Evolutionary conservation across 169 alveolate genomes (phyloP).

Genomic region (Plasmodium berghei): DNA sequence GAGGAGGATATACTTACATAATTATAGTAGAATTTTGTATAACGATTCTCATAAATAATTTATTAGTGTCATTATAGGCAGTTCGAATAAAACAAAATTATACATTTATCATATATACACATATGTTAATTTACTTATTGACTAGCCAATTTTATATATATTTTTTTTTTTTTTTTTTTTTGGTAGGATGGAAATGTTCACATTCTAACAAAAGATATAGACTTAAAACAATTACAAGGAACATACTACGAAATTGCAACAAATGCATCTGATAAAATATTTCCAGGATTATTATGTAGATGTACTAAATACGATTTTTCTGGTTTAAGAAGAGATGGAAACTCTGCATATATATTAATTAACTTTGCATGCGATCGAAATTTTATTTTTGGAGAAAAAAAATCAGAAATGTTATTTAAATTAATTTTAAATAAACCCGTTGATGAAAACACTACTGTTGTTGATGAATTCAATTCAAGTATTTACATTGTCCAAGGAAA

Average conservation of each 20-base stretch:
- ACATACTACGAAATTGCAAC: conserved; percentile 67
- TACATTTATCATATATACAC: too few species aligned
- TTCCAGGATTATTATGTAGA: conserved; percentile 72
- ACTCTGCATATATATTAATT: conserved; percentile 11
- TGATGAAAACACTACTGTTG: conserved; percentile 49
- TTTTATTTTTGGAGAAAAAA: conserved; percentile 40
- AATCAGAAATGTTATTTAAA: conserved; percentile 50
- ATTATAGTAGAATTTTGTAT: too few species aligned
- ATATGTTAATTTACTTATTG: too few species aligned
- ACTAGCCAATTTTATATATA: too few species aligned
- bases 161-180: conserved; percentile 25
- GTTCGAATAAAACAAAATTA: too few species aligned
- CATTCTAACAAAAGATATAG: conserved; percentile 46
- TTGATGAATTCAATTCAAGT: conserved; percentile 55
- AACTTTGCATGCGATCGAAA: conserved; percentile 56
- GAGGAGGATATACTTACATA: too few species aligned
- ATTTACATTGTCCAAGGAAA: conserved; percentile 42
- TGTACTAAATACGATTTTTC: conserved; percentile 70
- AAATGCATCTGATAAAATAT: conserved; percentile 61
- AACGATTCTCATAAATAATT: too few species aligned
- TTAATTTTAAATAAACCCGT: conserved; percentile 50
- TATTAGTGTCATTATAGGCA: too few species aligned
- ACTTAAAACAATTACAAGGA: conserved; percentile 49
- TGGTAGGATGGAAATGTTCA: conserved; percentile 45
- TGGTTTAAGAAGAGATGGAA: conserved; percentile 59